Evolutionary conservation across 805 yeast genomes (phyloP), one percentile per base, ranked within the genome.

Genomic region (Metschnikowia gelsemii): DNA sequence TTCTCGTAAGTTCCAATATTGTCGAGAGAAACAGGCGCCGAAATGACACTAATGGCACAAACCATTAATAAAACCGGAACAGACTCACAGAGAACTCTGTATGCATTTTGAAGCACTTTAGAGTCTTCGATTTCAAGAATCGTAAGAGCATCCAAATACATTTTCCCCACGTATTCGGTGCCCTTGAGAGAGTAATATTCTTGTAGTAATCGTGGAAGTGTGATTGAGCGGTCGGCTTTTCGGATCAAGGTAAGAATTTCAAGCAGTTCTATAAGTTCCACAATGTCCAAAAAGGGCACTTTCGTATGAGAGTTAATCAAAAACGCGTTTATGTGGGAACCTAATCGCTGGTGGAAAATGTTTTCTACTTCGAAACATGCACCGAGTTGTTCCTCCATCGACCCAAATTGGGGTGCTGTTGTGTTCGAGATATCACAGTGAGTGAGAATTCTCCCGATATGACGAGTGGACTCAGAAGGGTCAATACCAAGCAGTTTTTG

Each of bases 11-110:
- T 58, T n/a, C 59, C 51, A 32, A 64, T 48, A 42, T 66, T 66
- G 22, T 65, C 64, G 17, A 64, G 47, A 38, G 61, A 64, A 5
- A 64, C 51, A 2, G 64, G 58, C 2, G 68, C 58, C 4, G 65
- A 41, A 8, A 64, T 35, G 2, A 56, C 52, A 8, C 71, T 71
- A 31, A 65, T 44, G 8, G 67, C 67, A 52, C 70, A 66, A 8
- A 58, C 50, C 19, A 57, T 32, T 4, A 62, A 37, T 3, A 66
- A 35, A 2, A 61, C 32, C 0, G 70, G 69, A 16, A 62, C 48
- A 20, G 49, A 49, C 19, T 47, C 45, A 32, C 64, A 57, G 18
- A 61, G 44, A 8, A 32, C 35, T 19, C 40, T 35, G 37, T 52
- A 61, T 6, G 61, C 58, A 2, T 40, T 38, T 13, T 55, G 54